Percentiles rank a stretch among this genome's conserved stretches.
Evolutionary conservation across 2,329 filamentous ascomycete genomes (phyloP).

Genomic region (Fusarium protoensiforme): DNA sequence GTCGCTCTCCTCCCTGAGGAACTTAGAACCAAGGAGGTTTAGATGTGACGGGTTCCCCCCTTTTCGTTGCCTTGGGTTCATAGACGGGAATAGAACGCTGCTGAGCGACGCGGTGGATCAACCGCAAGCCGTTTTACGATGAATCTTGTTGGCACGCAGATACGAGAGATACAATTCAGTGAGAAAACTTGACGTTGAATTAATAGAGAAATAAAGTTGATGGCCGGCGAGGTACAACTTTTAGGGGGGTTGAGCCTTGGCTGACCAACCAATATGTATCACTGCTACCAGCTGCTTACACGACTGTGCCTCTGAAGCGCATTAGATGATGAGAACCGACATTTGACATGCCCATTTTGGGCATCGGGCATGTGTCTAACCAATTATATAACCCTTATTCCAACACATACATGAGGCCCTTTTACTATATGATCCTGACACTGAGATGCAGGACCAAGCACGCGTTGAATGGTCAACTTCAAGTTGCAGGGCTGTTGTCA

Average conservation of each 20-base stretch:
- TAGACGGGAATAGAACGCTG: constrained; percentile 31
- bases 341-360: background rate
- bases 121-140: background rate
- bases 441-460: background rate
- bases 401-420: background rate
- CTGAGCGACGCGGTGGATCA: background rate
- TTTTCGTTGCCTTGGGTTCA: constrained; percentile 11
- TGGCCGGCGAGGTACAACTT: too few relatives aligned
- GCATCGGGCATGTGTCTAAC: background rate
- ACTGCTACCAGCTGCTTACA: background rate
- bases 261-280: background rate
- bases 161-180: background rate
- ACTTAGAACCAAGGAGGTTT: constrained; percentile 37
- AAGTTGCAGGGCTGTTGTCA: background rate
- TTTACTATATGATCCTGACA: background rate
- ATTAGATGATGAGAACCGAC: background rate
- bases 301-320: background rate
- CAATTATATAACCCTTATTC: background rate
- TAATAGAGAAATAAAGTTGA: background rate
- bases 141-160: background rate
- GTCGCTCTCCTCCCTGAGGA: constrained; percentile 55
- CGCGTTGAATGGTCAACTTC: background rate
- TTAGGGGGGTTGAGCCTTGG: background rate
- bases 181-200: background rate
- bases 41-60: constrained; percentile 13